Evolutionary conservation across 306 rosid species (phyloP), one percentile per base, ranked within the genome.

Genomic region (Mimosa pudica): DNA sequence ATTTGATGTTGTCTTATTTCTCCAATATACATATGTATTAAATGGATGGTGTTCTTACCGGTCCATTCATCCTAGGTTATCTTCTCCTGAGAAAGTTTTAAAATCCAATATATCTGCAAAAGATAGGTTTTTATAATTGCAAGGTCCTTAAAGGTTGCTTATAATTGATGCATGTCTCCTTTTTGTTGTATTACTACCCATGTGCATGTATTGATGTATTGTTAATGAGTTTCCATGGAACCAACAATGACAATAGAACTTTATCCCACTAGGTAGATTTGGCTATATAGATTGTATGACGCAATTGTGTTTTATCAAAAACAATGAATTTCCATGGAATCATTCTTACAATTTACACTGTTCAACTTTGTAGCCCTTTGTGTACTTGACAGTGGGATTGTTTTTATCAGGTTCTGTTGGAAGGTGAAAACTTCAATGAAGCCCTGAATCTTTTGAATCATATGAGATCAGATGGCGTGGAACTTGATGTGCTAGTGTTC

Each of bases 391-490:
- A 30, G 63, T 74, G 44, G 71, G 80, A 63, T 77, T 86, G 68
- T 70, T 85, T 80, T 76, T 73, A 69, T 70, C 92, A 94, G 98
- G 86, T 89, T 89, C 84, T 86, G 52, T 67, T 94, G 93, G 76
- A 81, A 68, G 80, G 79, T 48, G 88, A 81, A 82, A 86, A 81
- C 74, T 86, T 86, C 77, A 70, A 72, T 80, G 94, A 89, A 78
- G 92, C 93, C 63, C 54, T 90, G 82, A 69, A 76, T 82, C 84
- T 92, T 70, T 83, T 94, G 93, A 92, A 89, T 81, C 91, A 46
- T 86, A 85, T 86, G 47, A 83, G 79, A 86, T 81, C 85, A 24
- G 89, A 91, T 86, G 90, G 90, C 80, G 77, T 77, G 71, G 75
- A 82, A 71, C 86, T 87, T 81, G 96, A 94, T 87, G 80, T 83